These are phyloP conservation scores for Myrica gale DNA, from an alignment of 306 rosid genomes.

Conservation along the genomic window DNA sequence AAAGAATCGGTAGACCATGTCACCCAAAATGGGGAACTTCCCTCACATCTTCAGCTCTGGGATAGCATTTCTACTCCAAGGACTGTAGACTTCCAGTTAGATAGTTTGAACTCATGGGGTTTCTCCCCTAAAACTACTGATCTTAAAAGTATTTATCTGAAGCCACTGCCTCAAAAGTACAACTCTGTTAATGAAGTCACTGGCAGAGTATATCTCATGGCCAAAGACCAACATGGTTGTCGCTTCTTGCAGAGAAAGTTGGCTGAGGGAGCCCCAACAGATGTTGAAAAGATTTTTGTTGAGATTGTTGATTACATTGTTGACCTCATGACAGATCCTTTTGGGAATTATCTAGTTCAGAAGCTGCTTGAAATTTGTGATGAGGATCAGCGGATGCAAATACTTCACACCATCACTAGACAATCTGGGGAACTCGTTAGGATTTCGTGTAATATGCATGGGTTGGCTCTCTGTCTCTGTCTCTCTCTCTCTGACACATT, in stretches of 20 bases:
- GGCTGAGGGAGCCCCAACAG: conserved; percentile 38
- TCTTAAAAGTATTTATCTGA: conserved; percentile 29
- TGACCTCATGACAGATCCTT: conserved; percentile 62
- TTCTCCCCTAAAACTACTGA: conserved; percentile 11
- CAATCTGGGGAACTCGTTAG: conserved; percentile 41
- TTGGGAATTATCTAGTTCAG: conserved; percentile 61
- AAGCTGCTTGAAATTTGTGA: conserved; percentile 64
- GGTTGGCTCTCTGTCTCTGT: conserved; percentile 39
- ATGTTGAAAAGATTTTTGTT: conserved; percentile 38
- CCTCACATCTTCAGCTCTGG: conserved; percentile 25
- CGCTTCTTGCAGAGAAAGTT: conserved; percentile 58
- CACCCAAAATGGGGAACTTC: conserved; percentile 30
- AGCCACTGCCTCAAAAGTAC: conserved; percentile 35
- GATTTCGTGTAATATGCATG: conserved; percentile 60
- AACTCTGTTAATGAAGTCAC: conserved; percentile 44
- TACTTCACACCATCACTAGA: conserved; percentile 38
- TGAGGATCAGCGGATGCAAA: conserved; percentile 45
- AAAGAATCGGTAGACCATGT: conserved; percentile 34
- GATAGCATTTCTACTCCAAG: conserved; percentile 24
- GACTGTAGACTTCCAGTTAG: conserved; percentile 16
- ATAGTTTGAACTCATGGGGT: conserved; percentile 29
- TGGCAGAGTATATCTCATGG: conserved; percentile 49
- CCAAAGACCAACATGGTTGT: conserved; percentile 62
- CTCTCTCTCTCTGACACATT: conserved; percentile 21
- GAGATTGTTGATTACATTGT: conserved; percentile 49